Percentiles rank a stretch among this genome's conserved stretches.
Evolutionary conservation across 495 filamentous ascomycete genomes (phyloP).

Genomic region (Aspergillus ostianus): DNA sequence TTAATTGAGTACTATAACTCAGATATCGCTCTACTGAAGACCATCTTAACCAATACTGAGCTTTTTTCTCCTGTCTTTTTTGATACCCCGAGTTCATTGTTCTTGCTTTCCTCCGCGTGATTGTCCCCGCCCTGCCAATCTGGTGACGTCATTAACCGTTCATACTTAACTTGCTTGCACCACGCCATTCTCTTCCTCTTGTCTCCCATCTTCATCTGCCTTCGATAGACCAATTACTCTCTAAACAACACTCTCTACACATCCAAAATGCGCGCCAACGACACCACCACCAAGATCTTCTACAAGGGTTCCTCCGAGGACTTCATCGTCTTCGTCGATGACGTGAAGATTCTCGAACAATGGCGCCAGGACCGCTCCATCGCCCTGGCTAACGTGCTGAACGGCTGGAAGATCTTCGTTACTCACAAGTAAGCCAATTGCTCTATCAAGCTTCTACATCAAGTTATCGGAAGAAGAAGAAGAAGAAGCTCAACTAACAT

Average conservation of each 20-base stretch:
- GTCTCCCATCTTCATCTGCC: constrained; percentile 13
- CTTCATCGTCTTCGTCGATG: constrained; percentile 89
- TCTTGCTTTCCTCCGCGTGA: background rate
- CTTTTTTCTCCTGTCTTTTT: background rate
- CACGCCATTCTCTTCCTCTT: constrained; percentile 15
- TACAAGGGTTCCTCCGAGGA: constrained; percentile 86
- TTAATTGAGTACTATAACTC: background rate
- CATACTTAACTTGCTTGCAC: background rate
- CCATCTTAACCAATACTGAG: background rate
- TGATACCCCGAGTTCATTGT: background rate
- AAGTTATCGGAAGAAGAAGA: too few species aligned
- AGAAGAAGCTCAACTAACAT: background rate
- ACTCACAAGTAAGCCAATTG: constrained; percentile 73
- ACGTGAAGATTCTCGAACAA: constrained; percentile 64
- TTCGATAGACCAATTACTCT: background rate
- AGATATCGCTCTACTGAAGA: background rate
- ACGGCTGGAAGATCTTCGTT: constrained; percentile 83
- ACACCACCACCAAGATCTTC: constrained; percentile 73
- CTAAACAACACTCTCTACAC: background rate
- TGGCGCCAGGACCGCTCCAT: constrained; percentile 81
- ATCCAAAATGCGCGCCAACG: constrained; percentile 77
- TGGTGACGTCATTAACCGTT: background rate
- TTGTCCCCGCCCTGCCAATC: background rate
- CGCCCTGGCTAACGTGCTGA: constrained; percentile 80
- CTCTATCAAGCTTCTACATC: background rate